Base-by-base conservation (phyloP, 257 asterid genomes). In the Ilex aquifolium region DNA sequence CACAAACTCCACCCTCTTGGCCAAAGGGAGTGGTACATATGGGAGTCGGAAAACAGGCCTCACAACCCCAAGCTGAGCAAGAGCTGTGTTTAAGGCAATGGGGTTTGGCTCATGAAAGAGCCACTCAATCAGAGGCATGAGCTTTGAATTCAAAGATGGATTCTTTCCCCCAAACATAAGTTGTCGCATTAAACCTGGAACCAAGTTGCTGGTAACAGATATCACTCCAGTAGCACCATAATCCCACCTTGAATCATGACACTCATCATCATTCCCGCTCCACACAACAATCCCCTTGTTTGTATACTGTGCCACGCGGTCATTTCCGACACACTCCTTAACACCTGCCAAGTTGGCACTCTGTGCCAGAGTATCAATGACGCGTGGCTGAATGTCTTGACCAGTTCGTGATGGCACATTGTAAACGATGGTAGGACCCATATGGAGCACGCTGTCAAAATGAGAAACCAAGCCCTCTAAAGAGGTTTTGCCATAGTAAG, bases 401-500 rank as follows among this genome's bases (percentile, higher is more conserved):
- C 91, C 83, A 1, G 95, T 91, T 21, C 98, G 83, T 27, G 96
- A 79, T 13, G 98, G 96, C 31, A 91, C 94, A 6, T 91, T 91
- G 76, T 91, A 91, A 50, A 91, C 69, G 56, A 91, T 85, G 13
- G 95, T 88, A 48, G 96, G 96, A 40, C 96, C 96, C 97, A 91
- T 88, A 5, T 82, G 89, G 60, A 91, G 93, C 61, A 91, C 94
- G 0, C 77, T 75, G 3, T 85, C 67, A 36, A 91, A 91, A 69
- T 88, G 97, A 69, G 85, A 77, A 65, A 88, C 70, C 77, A 91
- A 57, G 29, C 96, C 97, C 40, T 85, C 85, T 21, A 79, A 39
- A 56, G 96, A 91, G 59, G 98, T 88, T 64, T 88, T 88, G 17
- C 98, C 98, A 9, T 91, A 88, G 72, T 91, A 91, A 59, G 98